Evolutionary conservation across 768 basidiomycete genomes (phyloP).

Genomic region (Collybia mongolica): DNA sequence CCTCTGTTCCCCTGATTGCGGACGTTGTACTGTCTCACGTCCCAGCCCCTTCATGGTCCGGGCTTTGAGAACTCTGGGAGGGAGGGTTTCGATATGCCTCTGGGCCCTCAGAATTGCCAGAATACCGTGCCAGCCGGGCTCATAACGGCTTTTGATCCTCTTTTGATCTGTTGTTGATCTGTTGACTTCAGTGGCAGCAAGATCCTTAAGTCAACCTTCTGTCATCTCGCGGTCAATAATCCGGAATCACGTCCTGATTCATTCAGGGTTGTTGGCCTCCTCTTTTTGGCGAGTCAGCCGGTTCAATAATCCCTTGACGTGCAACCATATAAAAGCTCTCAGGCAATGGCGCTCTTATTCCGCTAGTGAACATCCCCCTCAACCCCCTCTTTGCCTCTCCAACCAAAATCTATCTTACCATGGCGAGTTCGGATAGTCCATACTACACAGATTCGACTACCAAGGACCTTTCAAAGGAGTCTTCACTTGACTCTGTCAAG

Average conservation of each 20-base stretch:
- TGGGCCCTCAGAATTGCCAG: slow-evolving; percentile 5
- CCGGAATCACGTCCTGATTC: slow-evolving; percentile 10
- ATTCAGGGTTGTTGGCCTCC: slow-evolving; percentile 10
- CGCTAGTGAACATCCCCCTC: not conserved
- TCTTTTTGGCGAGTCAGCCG: slow-evolving; percentile 10
- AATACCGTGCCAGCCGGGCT: too few relatives aligned
- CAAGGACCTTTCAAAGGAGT: slow-evolving; percentile 8
- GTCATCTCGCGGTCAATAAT: slow-evolving; percentile 4
- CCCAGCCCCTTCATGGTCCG: too few relatives aligned
- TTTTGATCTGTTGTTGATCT: not conserved
- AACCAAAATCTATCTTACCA: not conserved
- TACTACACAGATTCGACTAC: slow-evolving; percentile 12
- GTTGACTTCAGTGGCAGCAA: slow-evolving; percentile 5
- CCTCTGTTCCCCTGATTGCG: too few relatives aligned
- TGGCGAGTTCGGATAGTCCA: slow-evolving; percentile 10
- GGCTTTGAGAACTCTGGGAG: too few relatives aligned
- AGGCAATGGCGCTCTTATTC: not conserved
- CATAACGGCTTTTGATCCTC: too few relatives aligned
- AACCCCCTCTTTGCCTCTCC: not conserved
- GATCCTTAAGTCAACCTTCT: slow-evolving; percentile 10
- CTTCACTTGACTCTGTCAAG: slow-evolving; percentile 11
- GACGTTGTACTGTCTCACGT: too few relatives aligned
- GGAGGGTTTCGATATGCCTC: not conserved
- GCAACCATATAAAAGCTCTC: slow-evolving; percentile 12
- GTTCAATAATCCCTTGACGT: slow-evolving; percentile 9